A percentile compares a stretch with the other conserved stretches of the same genome.
Conservation (phyloP, 2,329 filamentous ascomycete species). For the Xylariaceae sp. region DNA sequence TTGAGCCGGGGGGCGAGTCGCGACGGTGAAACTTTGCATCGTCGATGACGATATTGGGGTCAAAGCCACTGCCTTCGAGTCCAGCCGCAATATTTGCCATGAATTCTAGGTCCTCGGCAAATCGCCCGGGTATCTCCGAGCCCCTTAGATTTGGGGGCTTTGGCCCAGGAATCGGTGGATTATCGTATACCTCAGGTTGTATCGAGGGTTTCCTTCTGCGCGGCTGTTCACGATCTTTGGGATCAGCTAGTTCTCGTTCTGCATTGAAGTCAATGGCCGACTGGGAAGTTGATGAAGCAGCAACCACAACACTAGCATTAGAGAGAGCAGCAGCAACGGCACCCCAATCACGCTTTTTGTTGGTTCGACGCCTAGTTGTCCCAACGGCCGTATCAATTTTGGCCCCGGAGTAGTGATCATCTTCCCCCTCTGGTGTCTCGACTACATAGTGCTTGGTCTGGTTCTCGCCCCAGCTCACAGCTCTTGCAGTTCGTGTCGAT, state of each 20-base stretch:
- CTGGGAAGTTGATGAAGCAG: slow-evolving; percentile 24
- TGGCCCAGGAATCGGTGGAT: slow-evolving; percentile 52
- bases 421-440: slow-evolving; percentile 50
- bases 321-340: slow-evolving; percentile 49
- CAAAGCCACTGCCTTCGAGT: slow-evolving; percentile 64
- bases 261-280: slow-evolving; percentile 15
- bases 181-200: slow-evolving; percentile 40
- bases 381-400: slow-evolving; percentile 31
- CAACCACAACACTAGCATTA: slow-evolving; percentile 38
- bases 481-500: slow-evolving; percentile 49
- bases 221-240: slow-evolving; percentile 13
- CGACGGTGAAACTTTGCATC: slow-evolving; percentile 60
- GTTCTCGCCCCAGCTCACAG: slow-evolving; percentile 62
- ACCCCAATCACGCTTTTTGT: slow-evolving; percentile 48
- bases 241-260: slow-evolving; percentile 21
- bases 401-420: slow-evolving; percentile 29
- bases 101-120: slow-evolving; percentile 64
- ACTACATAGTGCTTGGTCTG: slow-evolving; percentile 61
- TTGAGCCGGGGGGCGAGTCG: slow-evolving; percentile 59
- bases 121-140: slow-evolving; percentile 59
- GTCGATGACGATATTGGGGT: slow-evolving; percentile 65
- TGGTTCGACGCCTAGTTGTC: slow-evolving; percentile 31
- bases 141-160: slow-evolving; percentile 49
- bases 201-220: slow-evolving; percentile 33
- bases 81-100: slow-evolving; percentile 66